Evolutionary conservation across 306 rosid species (phyloP).

Genomic region (Prunus mongolica): DNA sequence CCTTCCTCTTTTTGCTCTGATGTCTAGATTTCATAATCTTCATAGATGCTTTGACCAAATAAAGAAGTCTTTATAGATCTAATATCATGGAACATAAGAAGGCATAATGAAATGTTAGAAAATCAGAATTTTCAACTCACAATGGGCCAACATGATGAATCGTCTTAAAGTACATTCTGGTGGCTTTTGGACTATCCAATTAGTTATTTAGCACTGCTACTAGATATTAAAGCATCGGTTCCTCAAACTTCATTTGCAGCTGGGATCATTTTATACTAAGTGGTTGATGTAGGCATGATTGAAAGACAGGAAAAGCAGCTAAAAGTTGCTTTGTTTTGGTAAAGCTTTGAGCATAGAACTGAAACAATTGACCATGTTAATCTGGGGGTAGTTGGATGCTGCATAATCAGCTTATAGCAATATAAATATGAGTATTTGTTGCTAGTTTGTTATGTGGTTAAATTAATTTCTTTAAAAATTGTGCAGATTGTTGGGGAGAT

Average conservation of each 20-base stretch:
- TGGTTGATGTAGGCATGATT: neutral
- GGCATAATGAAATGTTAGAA: too few species aligned
- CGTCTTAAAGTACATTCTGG: too few species aligned
- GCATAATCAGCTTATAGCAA: neutral
- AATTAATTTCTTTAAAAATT: constrained; percentile 9
- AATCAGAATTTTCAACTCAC: too few species aligned
- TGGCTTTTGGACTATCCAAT: neutral
- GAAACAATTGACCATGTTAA: neutral
- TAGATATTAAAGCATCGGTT: neutral
- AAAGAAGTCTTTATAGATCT: too few species aligned
- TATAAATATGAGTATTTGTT: neutral
- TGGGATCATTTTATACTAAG: neutral
- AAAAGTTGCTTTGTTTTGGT: neutral
- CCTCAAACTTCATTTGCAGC: neutral
- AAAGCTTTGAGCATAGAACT: neutral
- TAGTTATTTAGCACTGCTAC: neutral
- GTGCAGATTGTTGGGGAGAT: constrained; percentile 65
- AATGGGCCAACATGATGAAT: too few species aligned
- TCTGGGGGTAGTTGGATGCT: neutral
- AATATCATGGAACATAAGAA: too few species aligned
- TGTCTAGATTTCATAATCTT: too few species aligned
- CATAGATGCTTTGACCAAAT: too few species aligned
- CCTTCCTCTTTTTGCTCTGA: too few species aligned
- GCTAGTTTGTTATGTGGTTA: constrained; percentile 8
- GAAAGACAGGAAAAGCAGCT: neutral